phyloP scores from a whole-genome alignment of 768 basidiomycete species.

The Tulasnella sp. region DNA sequence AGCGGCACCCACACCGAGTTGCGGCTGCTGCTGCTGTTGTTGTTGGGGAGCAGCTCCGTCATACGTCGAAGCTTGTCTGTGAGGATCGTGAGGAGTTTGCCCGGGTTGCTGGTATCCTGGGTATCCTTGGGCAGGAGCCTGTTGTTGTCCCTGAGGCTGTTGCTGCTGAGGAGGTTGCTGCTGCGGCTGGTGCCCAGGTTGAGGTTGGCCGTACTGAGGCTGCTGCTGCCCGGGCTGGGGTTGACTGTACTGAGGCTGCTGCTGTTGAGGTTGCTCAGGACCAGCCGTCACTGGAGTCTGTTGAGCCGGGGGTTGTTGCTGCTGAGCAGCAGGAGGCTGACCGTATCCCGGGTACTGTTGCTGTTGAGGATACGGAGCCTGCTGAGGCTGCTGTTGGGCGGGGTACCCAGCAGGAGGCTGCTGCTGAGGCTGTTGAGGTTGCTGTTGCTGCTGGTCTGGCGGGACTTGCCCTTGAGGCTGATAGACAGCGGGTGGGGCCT shows the following conservation, averaged over 20 bases:
- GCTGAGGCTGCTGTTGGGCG: conserved; percentile 23
- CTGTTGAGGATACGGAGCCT: conserved; percentile 21
- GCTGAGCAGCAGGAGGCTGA: conserved; percentile 19
- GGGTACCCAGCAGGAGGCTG: conserved; percentile 15
- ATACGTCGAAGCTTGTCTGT: conserved; percentile 16
- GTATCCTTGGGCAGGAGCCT: conserved; percentile 9
- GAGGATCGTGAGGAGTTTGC: conserved; percentile 12
- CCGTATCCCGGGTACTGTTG: conserved; percentile 24
- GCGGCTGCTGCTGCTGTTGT: too few species aligned
- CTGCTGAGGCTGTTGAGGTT: conserved; percentile 23
- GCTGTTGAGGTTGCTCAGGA: conserved; percentile 19
- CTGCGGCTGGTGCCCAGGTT: conserved; percentile 19
- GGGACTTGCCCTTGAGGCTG: conserved; percentile 15
- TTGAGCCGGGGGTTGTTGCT: conserved; percentile 24
- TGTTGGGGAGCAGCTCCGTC: conserved; percentile 25
- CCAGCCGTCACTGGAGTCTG: conserved; percentile 22
- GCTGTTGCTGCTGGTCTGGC: conserved; percentile 17
- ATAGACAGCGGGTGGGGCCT: conserved; percentile 14
- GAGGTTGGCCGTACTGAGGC: conserved; percentile 18
- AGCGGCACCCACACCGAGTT: conserved; percentile 17
- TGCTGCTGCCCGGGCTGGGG: conserved; percentile 25
- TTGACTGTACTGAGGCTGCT: conserved; percentile 33
- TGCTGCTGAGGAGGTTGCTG: conserved; percentile 29
- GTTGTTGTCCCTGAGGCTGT: conserved; percentile 22
- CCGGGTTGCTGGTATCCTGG: background rate